Conservation (phyloP, 2,329 filamentous ascomycete genomes). For the Claviceps maximensis region DNA sequence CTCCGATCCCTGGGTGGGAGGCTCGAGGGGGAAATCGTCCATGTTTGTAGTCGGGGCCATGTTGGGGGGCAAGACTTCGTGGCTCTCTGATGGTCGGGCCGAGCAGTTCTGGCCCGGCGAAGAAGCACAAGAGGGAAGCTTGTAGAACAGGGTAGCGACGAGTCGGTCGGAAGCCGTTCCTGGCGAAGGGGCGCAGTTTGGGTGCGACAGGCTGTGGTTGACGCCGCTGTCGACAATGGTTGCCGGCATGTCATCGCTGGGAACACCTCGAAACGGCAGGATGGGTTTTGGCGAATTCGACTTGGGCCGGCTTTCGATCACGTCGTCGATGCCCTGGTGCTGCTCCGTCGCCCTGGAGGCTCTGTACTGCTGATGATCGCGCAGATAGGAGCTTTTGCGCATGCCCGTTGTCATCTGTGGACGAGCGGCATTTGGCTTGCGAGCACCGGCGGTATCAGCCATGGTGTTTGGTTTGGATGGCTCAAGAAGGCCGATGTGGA, state of each 20-base stretch:
- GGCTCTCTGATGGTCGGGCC: constrained; percentile 16
- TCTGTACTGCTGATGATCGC: constrained; percentile 51
- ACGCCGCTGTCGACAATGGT: constrained; percentile 49
- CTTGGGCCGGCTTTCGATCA: constrained; percentile 41
- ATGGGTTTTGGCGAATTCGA: constrained; percentile 27
- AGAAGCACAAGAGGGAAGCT: constrained; percentile 18
- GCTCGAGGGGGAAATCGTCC: constrained; percentile 47
- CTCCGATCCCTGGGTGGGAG: constrained; percentile 39
- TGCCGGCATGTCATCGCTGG: constrained; percentile 44
- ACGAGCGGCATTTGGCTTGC: constrained; percentile 24
- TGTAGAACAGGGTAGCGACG: constrained; percentile 53
- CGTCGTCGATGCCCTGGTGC: constrained; percentile 50
- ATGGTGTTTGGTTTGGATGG: constrained; percentile 14
- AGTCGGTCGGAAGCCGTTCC: constrained; percentile 38
- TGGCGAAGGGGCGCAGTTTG: constrained; percentile 43
- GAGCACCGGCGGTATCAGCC: constrained; percentile 18
- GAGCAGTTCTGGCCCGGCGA: constrained; percentile 15
- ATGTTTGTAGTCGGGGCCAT: constrained; percentile 45
- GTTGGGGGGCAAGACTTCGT: constrained; percentile 32
- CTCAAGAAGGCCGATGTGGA: background rate
- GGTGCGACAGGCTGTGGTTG: constrained; percentile 48
- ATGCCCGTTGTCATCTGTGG: constrained; percentile 33
- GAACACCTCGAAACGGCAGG: constrained; percentile 45
- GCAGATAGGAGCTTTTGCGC: constrained; percentile 48
- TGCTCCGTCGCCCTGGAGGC: constrained; percentile 40